phyloP scores from a whole-genome alignment of 179 eudicot genomes.

The Silene coronaria region DNA sequence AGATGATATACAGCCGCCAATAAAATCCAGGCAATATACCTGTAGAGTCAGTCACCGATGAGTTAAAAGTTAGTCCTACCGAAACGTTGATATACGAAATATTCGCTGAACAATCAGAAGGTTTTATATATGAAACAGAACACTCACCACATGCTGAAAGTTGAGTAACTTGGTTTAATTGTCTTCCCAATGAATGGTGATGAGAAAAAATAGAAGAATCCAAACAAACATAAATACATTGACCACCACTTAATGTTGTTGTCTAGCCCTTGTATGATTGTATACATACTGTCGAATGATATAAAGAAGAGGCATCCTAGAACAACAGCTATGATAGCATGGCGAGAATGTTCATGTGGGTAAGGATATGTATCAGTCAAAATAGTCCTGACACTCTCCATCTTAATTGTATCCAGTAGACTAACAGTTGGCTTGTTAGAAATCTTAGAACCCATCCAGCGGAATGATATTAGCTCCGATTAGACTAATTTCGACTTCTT shows the following conservation, averaged over 20 bases:
- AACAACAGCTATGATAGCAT: slow-evolving; percentile 81
- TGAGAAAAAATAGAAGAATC: slow-evolving; percentile 98
- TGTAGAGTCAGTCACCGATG: slow-evolving; percentile 27
- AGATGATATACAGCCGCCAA: slow-evolving; percentile 95
- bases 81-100: neutral
- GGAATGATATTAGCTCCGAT: slow-evolving; percentile 11
- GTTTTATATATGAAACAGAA: neutral
- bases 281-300: slow-evolving; percentile 90
- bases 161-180: slow-evolving; percentile 93
- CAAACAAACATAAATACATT: slow-evolving; percentile 85
- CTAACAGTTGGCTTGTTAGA: slow-evolving; percentile 54
- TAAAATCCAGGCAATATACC: slow-evolving; percentile 95
- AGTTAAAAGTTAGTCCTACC: neutral
- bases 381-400: slow-evolving; percentile 88
- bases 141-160: slow-evolving; percentile 92
- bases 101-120: neutral
- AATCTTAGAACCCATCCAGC: slow-evolving; percentile 43
- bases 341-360: slow-evolving; percentile 96
- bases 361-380: slow-evolving; percentile 78
- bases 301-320: slow-evolving; percentile 94
- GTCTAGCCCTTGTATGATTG: slow-evolving; percentile 84
- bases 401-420: slow-evolving; percentile 63
- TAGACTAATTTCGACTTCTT: slow-evolving; percentile 12
- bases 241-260: slow-evolving; percentile 98
- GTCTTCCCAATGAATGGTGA: slow-evolving; percentile 96